Evolutionary conservation across 192 early-diverging fungal genomes (phyloP), one percentile per base, ranked within the genome.

Genomic region (Spizellomyces sp.): DNA sequence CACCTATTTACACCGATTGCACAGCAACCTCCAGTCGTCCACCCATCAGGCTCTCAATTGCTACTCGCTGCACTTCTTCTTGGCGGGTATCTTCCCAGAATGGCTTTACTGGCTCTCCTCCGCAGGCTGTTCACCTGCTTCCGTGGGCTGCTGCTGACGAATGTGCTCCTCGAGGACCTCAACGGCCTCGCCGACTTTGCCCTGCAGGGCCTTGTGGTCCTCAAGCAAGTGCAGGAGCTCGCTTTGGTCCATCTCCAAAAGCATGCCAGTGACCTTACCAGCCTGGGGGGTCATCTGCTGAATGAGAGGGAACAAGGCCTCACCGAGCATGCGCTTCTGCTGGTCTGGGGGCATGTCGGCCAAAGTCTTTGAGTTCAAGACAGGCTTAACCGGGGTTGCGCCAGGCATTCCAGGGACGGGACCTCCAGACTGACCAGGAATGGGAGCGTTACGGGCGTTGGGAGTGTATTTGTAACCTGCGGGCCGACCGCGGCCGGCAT

Each of bases 231-330:
- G 88, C 67, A 98, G 81, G 62, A 98, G 82, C 79, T 99, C 98
- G 62, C 86, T 79, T 76, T 95, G 95, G 79, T 98, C 95, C 96
- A 98, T 99, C 83, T 99, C 96, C 59, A 98, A 85, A 64, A 96
- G 86, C 96, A 99, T 98, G 67, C 98, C 98, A 43, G 96, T 98
- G 78, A 99, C 94, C 90, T 99, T 98, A 73, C 95, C 94, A 63
- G 96, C 94, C 66, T 85, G 81, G 60, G 88, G 87, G 76, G 93
- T 86, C 58, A 86, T 88, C 48, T 73, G 70, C 66, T 87, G 82
- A 70, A 99, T 95, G 54, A 90, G 83, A 9, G 95, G 95, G 83
- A 94, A 99, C 57, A 99, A 85, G 57, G 90, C 87, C 85, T 99
- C 96, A 69, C 98, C 98, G 22, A 99, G 89, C 82, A 94, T 90